Base-by-base conservation (phyloP, 371 early-diverging fungal species). In the Actinomortierella ambigua region DNA sequence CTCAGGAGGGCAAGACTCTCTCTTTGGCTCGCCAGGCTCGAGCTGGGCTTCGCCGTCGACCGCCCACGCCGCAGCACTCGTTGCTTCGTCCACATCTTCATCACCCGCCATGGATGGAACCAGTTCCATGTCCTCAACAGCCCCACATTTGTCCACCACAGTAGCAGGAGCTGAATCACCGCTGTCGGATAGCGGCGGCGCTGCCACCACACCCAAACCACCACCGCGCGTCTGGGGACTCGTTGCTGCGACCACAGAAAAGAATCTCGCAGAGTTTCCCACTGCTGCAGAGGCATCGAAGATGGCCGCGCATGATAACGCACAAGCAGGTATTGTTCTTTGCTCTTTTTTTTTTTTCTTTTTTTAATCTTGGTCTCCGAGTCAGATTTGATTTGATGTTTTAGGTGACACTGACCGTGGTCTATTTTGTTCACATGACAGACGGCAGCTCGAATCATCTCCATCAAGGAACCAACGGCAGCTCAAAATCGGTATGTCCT, bases 11-110 rank as follows among this genome's bases (percentile, higher is more conserved):
- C 34, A 34, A 11, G 34, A 34, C 4, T 34, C 34, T 4, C 34
- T 34, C 4, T 34, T 34, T 34, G 69, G 73, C 0, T 55, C 73
- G 18, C 48, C 66, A 5, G 57, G 60, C 29, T 63, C 66, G 5
- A 66, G 63, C 51, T 73, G 73, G 73, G 73, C 66, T n/a, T 73
- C 73, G 0, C 73, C 73, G 7, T 60, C 64, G n/a, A 43, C 47
- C 13, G 11, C 34, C 11, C 34, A 34, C 34, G n/a, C 47, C 0
- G 55, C 73, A 3, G 29, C 66, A 0, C 50, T 63, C 4, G 57
- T 57, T 1, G 23, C 65, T 47, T 40, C 67, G 15, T 56, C 73
- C n/a, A 46, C 63, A 5, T 20, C 60, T 15, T 63, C 73, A 2
- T 60, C 69, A 27, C 63, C 66, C 14, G 57, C 58, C 14, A 52